Evolutionary conservation across 257 asterid genomes (phyloP).

Genomic region (Solanum bulbocastanum): DNA sequence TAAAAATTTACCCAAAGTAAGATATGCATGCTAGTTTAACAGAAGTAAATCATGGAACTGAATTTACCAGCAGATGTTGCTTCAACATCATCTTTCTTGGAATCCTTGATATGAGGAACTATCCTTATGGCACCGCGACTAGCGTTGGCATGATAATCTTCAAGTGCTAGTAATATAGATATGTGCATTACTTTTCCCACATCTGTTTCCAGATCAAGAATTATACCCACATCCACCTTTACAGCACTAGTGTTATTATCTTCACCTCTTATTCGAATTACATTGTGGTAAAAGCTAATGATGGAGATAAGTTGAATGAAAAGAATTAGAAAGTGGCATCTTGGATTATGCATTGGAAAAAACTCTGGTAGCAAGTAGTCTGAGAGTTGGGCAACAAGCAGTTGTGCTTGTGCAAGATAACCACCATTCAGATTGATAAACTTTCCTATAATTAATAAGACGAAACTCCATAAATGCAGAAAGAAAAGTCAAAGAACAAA

Average conservation of each 20-base stretch:
- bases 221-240: conserved; percentile 28
- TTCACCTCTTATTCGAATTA: background rate
- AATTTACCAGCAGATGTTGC: conserved; percentile 27
- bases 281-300: background rate
- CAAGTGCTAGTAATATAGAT: conserved; percentile 28
- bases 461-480: background rate
- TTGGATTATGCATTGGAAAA: conserved; percentile 9
- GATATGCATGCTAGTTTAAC: background rate
- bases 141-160: conserved; percentile 22
- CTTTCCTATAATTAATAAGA: background rate
- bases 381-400: background rate
- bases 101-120: conserved; percentile 27
- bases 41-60: background rate
- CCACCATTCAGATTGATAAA: background rate
- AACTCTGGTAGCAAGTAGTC: background rate
- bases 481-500: background rate
- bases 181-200: conserved; percentile 18
- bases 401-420: background rate
- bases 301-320: background rate
- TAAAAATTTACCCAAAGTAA: background rate
- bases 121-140: conserved; percentile 6
- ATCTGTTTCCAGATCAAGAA: conserved; percentile 20
- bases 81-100: conserved; percentile 13
- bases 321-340: background rate
- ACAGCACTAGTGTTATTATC: conserved; percentile 1